These are phyloP conservation scores for Akebia trifoliata DNA, from an alignment of 164 flowering plant species.

Conservation along the genomic window DNA sequence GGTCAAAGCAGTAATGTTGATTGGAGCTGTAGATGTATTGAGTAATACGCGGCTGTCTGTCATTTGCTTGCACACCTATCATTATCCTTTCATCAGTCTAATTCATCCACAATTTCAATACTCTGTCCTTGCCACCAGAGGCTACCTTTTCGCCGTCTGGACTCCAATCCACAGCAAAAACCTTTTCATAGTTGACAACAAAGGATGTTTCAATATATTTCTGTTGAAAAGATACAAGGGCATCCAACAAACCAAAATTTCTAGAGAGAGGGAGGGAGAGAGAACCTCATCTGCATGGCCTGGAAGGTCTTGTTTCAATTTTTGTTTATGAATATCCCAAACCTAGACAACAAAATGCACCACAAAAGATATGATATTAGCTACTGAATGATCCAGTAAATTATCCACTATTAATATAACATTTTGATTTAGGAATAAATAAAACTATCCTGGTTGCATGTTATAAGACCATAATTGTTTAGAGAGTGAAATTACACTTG, in stretches of 20 bases:
- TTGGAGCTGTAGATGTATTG: too few species aligned
- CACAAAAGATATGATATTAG: not conserved
- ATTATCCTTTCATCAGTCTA: not conserved
- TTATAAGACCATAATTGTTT: too few species aligned
- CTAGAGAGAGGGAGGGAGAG: not conserved
- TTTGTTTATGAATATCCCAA: constrained; percentile 83
- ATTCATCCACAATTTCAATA: constrained; percentile 92
- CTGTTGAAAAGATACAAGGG: too few species aligned
- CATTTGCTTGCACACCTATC: not conserved
- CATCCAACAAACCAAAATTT: too few species aligned
- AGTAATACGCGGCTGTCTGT: too few species aligned
- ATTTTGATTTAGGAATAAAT: too few species aligned
- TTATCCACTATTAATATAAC: too few species aligned
- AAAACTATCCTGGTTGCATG: too few species aligned
- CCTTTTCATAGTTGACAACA: constrained; percentile 33
- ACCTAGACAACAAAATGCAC: not conserved
- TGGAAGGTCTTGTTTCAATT: constrained; percentile 91
- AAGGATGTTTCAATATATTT: too few species aligned
- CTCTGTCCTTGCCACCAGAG: constrained; percentile 88
- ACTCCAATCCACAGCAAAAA: constrained; percentile 98
- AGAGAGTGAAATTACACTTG: not conserved
- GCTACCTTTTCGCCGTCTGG: constrained; percentile 99
- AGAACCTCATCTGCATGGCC: constrained; percentile 98
- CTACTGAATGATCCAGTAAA: not conserved
- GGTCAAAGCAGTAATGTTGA: too few species aligned